Evolutionary conservation across 805 yeast species (phyloP).

Genomic region (Starmerella bombi): DNA sequence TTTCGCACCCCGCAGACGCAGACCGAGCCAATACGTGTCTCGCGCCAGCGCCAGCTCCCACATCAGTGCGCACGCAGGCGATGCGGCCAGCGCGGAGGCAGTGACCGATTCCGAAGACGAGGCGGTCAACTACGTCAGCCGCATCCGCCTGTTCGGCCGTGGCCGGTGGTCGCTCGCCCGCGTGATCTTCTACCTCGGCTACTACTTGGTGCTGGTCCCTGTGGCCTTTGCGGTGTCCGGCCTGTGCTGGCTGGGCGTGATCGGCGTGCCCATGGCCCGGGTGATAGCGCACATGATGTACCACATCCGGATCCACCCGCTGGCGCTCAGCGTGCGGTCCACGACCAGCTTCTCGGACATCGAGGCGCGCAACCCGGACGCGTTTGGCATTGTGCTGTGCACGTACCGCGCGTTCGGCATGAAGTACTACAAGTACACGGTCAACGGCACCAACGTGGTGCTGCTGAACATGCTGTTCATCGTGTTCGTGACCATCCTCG

Average conservation of each 20-base stretch:
- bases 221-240: constrained; percentile 41
- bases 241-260: constrained; percentile 67
- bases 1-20: constrained; percentile 44
- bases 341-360: constrained; percentile 24
- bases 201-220: constrained; percentile 61
- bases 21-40: constrained; percentile 16
- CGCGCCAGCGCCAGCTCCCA: neutral
- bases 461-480: constrained; percentile 71
- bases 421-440: constrained; percentile 90
- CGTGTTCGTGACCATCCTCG: constrained; percentile 71
- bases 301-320: constrained; percentile 80
- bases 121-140: constrained; percentile 3
- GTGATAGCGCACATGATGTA: constrained; percentile 51
- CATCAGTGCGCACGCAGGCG: neutral
- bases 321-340: constrained; percentile 66
- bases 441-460: constrained; percentile 90
- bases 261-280: constrained; percentile 89
- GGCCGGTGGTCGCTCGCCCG: constrained; percentile 86
- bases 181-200: constrained; percentile 56
- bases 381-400: constrained; percentile 48
- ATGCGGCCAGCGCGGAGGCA: neutral
- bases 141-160: constrained; percentile 67
- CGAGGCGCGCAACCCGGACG: constrained; percentile 32
- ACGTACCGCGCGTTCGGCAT: constrained; percentile 85
- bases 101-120: neutral